These are phyloP conservation scores for Stramenopiles sp. DNA, from an alignment of 352 stramenopile species.

Conservation along the genomic window DNA sequence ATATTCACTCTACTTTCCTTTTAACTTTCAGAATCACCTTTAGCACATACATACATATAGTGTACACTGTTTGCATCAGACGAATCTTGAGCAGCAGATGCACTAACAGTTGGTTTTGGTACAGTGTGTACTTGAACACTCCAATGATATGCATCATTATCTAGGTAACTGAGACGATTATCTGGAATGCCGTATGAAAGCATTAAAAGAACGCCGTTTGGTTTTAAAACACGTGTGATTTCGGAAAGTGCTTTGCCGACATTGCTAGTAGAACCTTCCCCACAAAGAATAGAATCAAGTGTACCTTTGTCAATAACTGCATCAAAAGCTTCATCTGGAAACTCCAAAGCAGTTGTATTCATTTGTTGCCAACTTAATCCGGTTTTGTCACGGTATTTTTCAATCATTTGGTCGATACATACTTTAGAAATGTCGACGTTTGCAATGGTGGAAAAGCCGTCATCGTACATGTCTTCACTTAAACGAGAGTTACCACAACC, in stretches of 20 bases:
- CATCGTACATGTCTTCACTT: constrained; percentile 1
- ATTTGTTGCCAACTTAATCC: constrained; percentile 77
- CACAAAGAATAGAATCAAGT: constrained; percentile 81
- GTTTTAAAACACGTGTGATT: constrained; percentile 75
- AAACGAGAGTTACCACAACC: constrained; percentile 69
- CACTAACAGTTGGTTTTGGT: constrained; percentile 79
- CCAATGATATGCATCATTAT: constrained; percentile 84
- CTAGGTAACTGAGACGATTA: constrained; percentile 80
- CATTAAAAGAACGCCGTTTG: constrained; percentile 76
- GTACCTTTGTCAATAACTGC: constrained; percentile 80
- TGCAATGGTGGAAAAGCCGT: constrained; percentile 65
- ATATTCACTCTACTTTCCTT: no score
- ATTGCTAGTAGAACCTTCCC: constrained; percentile 78
- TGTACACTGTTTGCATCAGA: constrained; percentile 76
- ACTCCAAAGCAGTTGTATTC: constrained; percentile 77
- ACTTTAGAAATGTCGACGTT: constrained; percentile 86
- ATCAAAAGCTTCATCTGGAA: constrained; percentile 79
- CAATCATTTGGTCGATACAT: constrained; percentile 74
- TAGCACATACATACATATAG: constrained; percentile 78
- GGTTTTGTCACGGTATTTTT: constrained; percentile 74
- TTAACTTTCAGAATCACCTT: not conserved
- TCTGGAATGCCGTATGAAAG: constrained; percentile 83
- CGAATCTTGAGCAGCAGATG: constrained; percentile 59
- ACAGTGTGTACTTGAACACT: constrained; percentile 80
- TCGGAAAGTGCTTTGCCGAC: constrained; percentile 84